Conservation (phyloP, 768 basidiomycete genomes). For the Tulasnella sp. region DNA sequence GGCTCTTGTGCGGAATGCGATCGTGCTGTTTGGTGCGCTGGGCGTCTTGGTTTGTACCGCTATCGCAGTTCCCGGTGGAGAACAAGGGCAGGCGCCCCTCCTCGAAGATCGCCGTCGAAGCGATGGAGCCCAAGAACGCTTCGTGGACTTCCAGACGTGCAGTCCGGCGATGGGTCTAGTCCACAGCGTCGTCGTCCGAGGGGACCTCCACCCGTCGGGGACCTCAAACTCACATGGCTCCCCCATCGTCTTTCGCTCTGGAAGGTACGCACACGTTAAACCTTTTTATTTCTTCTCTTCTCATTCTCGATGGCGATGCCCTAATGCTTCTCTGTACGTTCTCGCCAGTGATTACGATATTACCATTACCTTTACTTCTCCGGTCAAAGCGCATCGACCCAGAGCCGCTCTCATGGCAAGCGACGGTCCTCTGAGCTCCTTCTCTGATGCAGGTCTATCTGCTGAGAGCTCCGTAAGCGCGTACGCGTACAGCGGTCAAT, state of each 20-base stretch:
- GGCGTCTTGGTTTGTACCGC: not conserved
- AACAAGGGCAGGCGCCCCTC: not conserved
- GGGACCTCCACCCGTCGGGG: not conserved
- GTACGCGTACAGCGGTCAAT: not conserved
- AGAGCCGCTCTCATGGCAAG: not conserved
- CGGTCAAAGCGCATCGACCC: not conserved
- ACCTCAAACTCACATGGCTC: not conserved
- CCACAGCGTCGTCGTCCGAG: not conserved
- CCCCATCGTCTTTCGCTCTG: not conserved
- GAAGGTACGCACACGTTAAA: not conserved
- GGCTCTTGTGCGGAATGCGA: not conserved
- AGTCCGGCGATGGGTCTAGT: not conserved
- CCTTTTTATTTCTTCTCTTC: not conserved
- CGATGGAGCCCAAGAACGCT: not conserved
- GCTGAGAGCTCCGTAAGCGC: not conserved
- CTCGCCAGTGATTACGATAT: not conserved
- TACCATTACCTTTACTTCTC: not conserved
- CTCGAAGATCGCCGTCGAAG: not conserved
- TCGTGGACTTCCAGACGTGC: conserved; percentile 2
- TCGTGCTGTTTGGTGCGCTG: not conserved
- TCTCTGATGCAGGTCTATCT: not conserved
- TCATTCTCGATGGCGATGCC: not conserved
- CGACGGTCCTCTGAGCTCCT: not conserved
- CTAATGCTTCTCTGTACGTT: not conserved
- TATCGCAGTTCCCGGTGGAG: not conserved